phyloP scores from a whole-genome alignment of 2,329 filamentous ascomycete species.

The Aureobasidium leucospermi region DNA sequence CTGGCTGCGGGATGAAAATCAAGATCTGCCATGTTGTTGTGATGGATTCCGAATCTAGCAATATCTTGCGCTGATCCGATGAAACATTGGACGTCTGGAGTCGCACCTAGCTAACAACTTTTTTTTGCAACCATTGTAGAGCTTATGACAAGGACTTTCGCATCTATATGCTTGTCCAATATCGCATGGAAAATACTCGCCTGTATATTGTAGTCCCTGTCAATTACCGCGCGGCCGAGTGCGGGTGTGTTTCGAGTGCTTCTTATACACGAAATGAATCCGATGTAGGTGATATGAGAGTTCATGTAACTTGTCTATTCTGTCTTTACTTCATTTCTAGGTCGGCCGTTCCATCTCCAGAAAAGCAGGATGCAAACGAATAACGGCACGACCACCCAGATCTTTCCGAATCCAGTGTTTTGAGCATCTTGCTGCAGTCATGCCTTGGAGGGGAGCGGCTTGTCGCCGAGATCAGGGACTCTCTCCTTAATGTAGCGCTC shows the following conservation, averaged over 20 bases:
- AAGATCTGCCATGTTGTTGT: not conserved
- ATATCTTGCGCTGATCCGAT: not conserved
- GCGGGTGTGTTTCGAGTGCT: not conserved
- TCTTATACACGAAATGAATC: not conserved
- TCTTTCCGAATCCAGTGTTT: not conserved
- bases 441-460: constrained; percentile 14
- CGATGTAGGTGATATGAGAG: not conserved
- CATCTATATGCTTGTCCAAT: not conserved
- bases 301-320: not conserved
- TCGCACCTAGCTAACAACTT: not conserved
- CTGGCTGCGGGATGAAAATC: not conserved
- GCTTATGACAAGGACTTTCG: not conserved
- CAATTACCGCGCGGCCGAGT: not conserved
- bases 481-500: constrained; percentile 54
- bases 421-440: constrained; percentile 4
- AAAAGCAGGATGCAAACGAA: not conserved
- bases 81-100: not conserved
- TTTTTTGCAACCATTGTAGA: not conserved
- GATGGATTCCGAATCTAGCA: not conserved
- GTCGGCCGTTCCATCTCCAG: not conserved
- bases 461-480: constrained; percentile 42
- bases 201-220: not conserved
- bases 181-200: not conserved
- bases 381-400: not conserved
- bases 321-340: not conserved